phyloP scores from a whole-genome alignment of 345 rosid genomes.

The Lepidium africanum region DNA sequence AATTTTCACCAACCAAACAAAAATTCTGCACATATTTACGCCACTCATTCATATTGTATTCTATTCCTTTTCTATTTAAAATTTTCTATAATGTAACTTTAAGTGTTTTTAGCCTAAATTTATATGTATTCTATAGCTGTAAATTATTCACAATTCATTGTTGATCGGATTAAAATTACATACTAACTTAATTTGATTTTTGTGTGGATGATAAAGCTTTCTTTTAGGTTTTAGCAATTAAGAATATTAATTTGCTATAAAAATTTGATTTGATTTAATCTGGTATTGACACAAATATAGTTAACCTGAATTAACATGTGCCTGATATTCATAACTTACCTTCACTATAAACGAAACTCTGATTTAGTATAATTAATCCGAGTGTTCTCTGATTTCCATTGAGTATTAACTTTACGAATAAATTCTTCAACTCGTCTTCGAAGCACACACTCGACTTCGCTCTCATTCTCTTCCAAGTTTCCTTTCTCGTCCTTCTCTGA shows the following conservation, averaged over 20 bases:
- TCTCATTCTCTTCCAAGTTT: slow-evolving; percentile 1
- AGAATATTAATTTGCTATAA: not conserved
- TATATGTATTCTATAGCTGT: not conserved
- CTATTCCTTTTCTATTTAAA: too few relatives aligned
- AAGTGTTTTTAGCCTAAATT: not conserved
- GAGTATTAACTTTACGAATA: slow-evolving; percentile 43
- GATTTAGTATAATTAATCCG: slow-evolving; percentile 10
- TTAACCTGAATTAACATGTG: not conserved
- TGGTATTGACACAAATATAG: not conserved
- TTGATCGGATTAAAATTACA: slow-evolving; percentile 11
- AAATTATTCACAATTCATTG: not conserved
- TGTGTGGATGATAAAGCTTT: not conserved
- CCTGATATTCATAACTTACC: not conserved
- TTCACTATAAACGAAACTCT: slow-evolving; percentile 7
- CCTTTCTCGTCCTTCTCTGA: slow-evolving; percentile 16
- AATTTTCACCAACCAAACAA: slow-evolving; percentile 1
- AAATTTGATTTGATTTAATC: not conserved
- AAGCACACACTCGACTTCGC: slow-evolving; percentile 34
- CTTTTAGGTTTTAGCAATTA: too few relatives aligned
- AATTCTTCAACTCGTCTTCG: slow-evolving; percentile 57
- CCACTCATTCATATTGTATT: not conserved
- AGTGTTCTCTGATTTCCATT: slow-evolving; percentile 47
- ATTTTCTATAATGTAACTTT: not conserved
- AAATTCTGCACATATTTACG: not conserved
- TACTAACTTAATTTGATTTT: not conserved